A percentile compares a stretch with the other conserved stretches of the same genome.
Conservation (phyloP, 2,329 filamentous ascomycete genomes). For the Penicillium crustosum region DNA sequence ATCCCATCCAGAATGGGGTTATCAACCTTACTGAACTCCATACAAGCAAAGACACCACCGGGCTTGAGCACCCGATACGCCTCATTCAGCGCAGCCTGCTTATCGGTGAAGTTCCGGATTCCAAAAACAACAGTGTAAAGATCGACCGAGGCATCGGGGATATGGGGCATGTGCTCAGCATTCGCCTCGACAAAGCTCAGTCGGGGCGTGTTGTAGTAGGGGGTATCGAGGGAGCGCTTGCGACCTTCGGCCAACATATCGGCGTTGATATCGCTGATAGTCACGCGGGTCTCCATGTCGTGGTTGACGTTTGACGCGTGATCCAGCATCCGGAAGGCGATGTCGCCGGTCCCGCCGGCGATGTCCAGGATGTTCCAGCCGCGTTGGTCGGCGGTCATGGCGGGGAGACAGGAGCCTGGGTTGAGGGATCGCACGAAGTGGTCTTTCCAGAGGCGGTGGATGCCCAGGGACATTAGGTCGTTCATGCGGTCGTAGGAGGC, state of each 20-base stretch:
- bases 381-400: conserved; percentile 35
- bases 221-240: conserved; percentile 68
- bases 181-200: conserved; percentile 85
- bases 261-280: conserved; percentile 92
- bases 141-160: conserved; percentile 74
- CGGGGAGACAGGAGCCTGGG: conserved; percentile 62
- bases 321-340: conserved; percentile 93
- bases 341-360: conserved; percentile 94
- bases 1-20: conserved; percentile 75
- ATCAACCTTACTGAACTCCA: conserved; percentile 89
- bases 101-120: conserved; percentile 95
- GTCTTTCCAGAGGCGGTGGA: conserved; percentile 96
- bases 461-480: conserved; percentile 96
- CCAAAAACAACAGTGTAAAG: conserved; percentile 97
- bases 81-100: conserved; percentile 76
- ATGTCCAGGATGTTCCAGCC: conserved; percentile 86
- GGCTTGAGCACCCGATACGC: conserved; percentile 88
- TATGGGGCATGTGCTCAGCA: conserved; percentile 68
- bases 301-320: conserved; percentile 78
- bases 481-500: conserved; percentile 98
- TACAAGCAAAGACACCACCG: conserved; percentile 90
- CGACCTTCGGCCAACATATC: conserved; percentile 89
- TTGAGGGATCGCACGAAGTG: conserved; percentile 91
- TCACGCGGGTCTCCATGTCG: conserved; percentile 79
- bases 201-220: conserved; percentile 56